A percentile compares a stretch with the other conserved stretches of the same genome.
phyloP scores from a whole-genome alignment of 441 rosid species.

The Pelargonium exstipulatum region DNA sequence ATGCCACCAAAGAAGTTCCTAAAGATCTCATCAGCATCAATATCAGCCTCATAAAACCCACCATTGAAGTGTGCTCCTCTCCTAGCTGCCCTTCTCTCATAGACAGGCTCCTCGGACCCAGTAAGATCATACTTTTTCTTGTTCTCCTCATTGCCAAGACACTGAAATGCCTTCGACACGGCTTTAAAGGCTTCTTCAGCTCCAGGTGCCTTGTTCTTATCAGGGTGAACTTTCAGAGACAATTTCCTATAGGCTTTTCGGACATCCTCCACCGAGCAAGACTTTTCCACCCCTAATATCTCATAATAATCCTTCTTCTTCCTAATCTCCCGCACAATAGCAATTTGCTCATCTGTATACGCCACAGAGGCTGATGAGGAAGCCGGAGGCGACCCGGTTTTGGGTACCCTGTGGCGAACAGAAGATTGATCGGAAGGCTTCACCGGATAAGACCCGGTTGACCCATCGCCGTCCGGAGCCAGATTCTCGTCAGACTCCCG shows the following conservation, averaged over 20 bases:
- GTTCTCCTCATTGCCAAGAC: slow-evolving; percentile 61
- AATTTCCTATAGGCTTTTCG: slow-evolving; percentile 77
- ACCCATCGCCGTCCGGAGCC: slow-evolving; percentile 21
- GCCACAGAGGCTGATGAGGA: slow-evolving; percentile 35
- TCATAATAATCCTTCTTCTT: slow-evolving; percentile 83
- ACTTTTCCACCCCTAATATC: slow-evolving; percentile 56
- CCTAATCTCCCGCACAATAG: slow-evolving; percentile 64
- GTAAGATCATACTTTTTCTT: slow-evolving; percentile 61
- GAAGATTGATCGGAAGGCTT: slow-evolving; percentile 48
- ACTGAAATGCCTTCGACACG: slow-evolving; percentile 87
- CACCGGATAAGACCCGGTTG: slow-evolving; percentile 21
- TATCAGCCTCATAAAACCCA: slow-evolving; percentile 65
- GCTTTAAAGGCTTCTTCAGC: slow-evolving; percentile 88
- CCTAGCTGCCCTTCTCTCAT: slow-evolving; percentile 41
- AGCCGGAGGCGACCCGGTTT: slow-evolving; percentile 35
- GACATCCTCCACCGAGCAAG: slow-evolving; percentile 66
- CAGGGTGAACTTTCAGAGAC: slow-evolving; percentile 87
- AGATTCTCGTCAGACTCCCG: slow-evolving; percentile 24
- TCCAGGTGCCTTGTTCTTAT: slow-evolving; percentile 88
- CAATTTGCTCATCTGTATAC: slow-evolving; percentile 65
- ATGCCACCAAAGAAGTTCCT: slow-evolving; percentile 75
- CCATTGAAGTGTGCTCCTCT: slow-evolving; percentile 40
- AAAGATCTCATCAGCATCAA: slow-evolving; percentile 88
- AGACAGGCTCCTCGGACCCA: slow-evolving; percentile 73
- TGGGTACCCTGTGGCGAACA: slow-evolving; percentile 46